Evolutionary conservation across 2,329 filamentous ascomycete genomes (phyloP).

Genomic region (Dryadomyces quercus-mongolicae): DNA sequence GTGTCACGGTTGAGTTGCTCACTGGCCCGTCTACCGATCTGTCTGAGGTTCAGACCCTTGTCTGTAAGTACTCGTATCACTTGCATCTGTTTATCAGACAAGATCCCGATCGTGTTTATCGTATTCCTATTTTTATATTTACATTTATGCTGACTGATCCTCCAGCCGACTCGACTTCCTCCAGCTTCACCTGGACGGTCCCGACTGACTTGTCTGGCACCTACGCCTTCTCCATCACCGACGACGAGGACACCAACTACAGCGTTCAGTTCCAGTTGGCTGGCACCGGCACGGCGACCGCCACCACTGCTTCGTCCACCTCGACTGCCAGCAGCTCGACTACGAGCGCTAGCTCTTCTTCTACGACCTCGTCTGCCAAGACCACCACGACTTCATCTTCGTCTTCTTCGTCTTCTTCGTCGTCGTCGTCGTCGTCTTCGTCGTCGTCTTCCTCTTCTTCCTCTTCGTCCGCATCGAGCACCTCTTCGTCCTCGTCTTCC

Average conservation of each 20-base stretch:
- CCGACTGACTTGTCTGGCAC: conserved; percentile 22
- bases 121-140: not conserved
- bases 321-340: conserved; percentile 4
- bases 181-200: conserved; percentile 27
- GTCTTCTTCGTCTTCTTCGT: not conserved
- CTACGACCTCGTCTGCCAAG: conserved; percentile 6
- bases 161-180: conserved; percentile 21
- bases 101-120: not conserved
- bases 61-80: conserved; percentile 20
- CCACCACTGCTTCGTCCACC: conserved; percentile 12
- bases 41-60: conserved; percentile 20
- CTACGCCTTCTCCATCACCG: conserved; percentile 34
- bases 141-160: not conserved
- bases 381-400: not conserved
- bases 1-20: conserved; percentile 30
- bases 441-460: not conserved
- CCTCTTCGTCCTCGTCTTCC: not conserved
- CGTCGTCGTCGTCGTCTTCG: not conserved
- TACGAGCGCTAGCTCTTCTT: not conserved
- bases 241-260: conserved; percentile 30
- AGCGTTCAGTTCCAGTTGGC: conserved; percentile 24
- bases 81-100: not conserved
- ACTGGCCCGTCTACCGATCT: conserved; percentile 24
- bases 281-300: conserved; percentile 9
- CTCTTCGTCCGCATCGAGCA: not conserved